A percentile compares a stretch with the other conserved stretches of the same genome.
phyloP scores from a whole-genome alignment of 2,329 filamentous ascomycete species.

The Zasmidium cellare region DNA sequence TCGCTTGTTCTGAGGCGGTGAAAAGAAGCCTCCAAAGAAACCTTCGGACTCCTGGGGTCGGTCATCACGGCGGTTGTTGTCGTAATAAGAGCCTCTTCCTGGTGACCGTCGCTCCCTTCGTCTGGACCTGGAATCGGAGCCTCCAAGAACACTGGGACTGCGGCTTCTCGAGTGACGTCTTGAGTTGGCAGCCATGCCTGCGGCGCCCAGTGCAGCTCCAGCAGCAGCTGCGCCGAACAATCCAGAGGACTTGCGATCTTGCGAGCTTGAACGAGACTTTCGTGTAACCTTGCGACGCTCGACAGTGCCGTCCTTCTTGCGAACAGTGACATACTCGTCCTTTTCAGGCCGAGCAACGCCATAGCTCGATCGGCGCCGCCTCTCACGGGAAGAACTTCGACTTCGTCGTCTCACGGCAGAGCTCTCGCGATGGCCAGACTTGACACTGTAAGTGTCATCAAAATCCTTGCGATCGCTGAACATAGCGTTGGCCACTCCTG shows the following conservation, averaged over 20 bases:
- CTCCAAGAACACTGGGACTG: slow-evolving; percentile 3
- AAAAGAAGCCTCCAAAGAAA: slow-evolving; percentile 34
- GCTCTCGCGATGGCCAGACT: slow-evolving; percentile 49
- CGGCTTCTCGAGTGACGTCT: slow-evolving; percentile 33
- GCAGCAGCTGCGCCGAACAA: slow-evolving; percentile 22
- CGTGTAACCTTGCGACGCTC: slow-evolving; percentile 25
- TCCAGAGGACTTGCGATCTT: slow-evolving; percentile 30
- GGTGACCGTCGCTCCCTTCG: slow-evolving; percentile 12
- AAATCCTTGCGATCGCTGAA: slow-evolving; percentile 55
- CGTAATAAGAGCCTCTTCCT: slow-evolving; percentile 15
- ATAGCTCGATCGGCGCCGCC: slow-evolving; percentile 30
- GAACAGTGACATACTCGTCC: slow-evolving; percentile 27
- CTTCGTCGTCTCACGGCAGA: slow-evolving; percentile 35
- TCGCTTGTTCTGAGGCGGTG: slow-evolving; percentile 26
- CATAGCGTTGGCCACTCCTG: slow-evolving; percentile 54
- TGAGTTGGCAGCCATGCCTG: slow-evolving; percentile 21
- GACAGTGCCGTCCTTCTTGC: slow-evolving; percentile 33
- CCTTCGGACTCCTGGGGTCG: slow-evolving; percentile 21
- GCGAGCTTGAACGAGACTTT: slow-evolving; percentile 32
- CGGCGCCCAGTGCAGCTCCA: slow-evolving; percentile 28
- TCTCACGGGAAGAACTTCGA: slow-evolving; percentile 33
- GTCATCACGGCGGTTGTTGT: slow-evolving; percentile 13
- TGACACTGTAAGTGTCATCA: slow-evolving; percentile 61
- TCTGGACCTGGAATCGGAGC: slow-evolving; percentile 10
- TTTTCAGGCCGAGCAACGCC: slow-evolving; percentile 22